Conservation (phyloP, 2,329 filamentous ascomycete species). For the Tolypocladium ovalisporum region DNA sequence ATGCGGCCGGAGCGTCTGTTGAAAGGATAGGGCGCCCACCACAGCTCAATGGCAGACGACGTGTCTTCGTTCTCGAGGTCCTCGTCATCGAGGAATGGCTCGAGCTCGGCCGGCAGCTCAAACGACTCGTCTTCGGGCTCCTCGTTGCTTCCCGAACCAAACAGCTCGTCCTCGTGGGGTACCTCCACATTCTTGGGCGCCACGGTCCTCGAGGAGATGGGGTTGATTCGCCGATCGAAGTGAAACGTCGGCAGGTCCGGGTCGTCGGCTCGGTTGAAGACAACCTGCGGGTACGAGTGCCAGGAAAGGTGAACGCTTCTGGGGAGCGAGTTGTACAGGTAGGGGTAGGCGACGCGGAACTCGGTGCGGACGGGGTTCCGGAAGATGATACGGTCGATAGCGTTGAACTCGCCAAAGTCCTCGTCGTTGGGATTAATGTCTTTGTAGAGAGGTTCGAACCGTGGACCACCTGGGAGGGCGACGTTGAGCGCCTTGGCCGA, state of each 20-base stretch:
- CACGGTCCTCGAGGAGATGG: conserved; percentile 89
- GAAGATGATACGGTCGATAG: conserved; percentile 98
- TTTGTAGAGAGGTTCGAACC: conserved; percentile 96
- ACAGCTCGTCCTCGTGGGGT: conserved; percentile 88
- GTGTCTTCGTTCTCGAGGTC: conserved; percentile 85
- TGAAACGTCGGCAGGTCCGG: conserved; percentile 90
- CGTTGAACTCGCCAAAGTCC: conserved; percentile 99
- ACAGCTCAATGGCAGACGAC: conserved; percentile 79
- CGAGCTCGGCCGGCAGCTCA: conserved; percentile 64
- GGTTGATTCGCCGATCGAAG: conserved; percentile 95
- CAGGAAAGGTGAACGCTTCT: conserved; percentile 87
- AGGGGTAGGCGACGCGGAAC: conserved; percentile 89
- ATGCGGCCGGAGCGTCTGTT: conserved; percentile 88
- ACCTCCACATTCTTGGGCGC: conserved; percentile 88
- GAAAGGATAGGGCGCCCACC: conserved; percentile 98
- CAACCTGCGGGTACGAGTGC: conserved; percentile 88
- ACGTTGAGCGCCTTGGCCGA: conserved; percentile 97
- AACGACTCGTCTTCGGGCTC: conserved; percentile 74
- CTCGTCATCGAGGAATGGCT: conserved; percentile 85
- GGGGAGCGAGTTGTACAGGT: conserved; percentile 90
- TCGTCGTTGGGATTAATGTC: conserved; percentile 98
- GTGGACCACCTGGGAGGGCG: conserved; percentile 90
- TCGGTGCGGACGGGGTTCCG: conserved; percentile 89
- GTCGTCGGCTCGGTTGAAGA: conserved; percentile 82
- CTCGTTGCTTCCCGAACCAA: conserved; percentile 67